Evolutionary conservation across 2,329 filamentous ascomycete genomes (phyloP).

Genomic region (Trichoderma citrinoviride): DNA sequence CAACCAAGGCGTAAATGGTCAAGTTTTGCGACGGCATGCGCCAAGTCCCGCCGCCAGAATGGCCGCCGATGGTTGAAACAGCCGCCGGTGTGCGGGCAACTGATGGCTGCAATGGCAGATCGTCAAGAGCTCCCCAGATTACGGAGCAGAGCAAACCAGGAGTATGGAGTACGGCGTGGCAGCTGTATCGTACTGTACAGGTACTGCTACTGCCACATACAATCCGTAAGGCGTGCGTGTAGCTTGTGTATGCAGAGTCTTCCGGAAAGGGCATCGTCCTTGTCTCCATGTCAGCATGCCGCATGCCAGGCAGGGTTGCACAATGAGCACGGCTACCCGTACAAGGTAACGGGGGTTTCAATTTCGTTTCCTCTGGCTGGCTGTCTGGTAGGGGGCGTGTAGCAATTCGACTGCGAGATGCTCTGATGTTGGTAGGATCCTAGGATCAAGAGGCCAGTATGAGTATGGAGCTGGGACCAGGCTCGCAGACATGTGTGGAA

Average conservation of each 20-base stretch:
- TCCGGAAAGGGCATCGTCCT: not conserved
- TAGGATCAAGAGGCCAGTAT: not conserved
- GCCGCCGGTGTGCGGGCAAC: conserved; percentile 4
- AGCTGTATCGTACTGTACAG: not conserved
- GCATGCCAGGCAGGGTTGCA: not conserved
- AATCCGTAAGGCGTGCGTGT: no score
- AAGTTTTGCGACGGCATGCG: not conserved
- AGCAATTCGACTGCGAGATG: conserved; percentile 4
- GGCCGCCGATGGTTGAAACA: conserved; percentile 14
- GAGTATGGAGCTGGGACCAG: not conserved
- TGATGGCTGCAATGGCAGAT: not conserved
- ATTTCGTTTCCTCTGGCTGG: not conserved
- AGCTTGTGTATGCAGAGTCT: not conserved
- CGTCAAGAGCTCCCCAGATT: not conserved
- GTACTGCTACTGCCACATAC: not conserved
- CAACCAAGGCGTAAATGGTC: not conserved
- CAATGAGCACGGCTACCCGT: not conserved
- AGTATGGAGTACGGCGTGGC: not conserved
- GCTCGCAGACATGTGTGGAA: not conserved
- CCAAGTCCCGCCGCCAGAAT: not conserved
- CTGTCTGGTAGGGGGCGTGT: not conserved
- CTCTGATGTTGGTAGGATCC: not conserved
- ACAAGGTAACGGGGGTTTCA: not conserved
- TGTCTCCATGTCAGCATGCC: conserved; percentile 1
- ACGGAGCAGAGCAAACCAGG: not conserved